phyloP scores from a whole-genome alignment of 169 alveolate species.

The Eimeria brunetti region DNA sequence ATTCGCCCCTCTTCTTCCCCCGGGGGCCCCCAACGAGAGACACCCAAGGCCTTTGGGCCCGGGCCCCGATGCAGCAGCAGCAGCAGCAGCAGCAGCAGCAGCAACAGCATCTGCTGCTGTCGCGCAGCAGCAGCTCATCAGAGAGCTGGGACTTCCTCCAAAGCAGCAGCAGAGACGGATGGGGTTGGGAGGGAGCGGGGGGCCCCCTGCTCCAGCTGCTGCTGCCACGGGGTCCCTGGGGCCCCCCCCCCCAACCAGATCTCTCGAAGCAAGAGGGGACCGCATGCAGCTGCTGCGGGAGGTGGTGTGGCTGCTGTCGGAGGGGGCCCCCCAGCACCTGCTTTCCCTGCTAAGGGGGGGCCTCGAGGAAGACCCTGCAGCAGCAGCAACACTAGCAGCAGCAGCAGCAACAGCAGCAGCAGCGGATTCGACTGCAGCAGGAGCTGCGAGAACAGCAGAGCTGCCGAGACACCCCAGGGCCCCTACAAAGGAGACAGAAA shows the following conservation, averaged over 20 bases:
- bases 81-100: neutral
- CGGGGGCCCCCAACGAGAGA: neutral
- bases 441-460: neutral
- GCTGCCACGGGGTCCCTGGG: neutral
- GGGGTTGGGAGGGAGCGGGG: neutral
- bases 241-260: neutral
- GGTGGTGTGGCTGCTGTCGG: constrained; percentile 49
- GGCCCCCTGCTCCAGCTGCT: neutral
- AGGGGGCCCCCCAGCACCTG: constrained; percentile 47
- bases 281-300: constrained; percentile 19
- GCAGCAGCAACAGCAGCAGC: constrained; percentile 43
- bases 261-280: neutral
- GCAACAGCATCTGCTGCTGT: neutral
- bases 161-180: neutral
- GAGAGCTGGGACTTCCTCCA: constrained; percentile 19
- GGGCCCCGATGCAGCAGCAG: neutral
- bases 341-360: neutral
- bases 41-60: neutral
- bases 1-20: neutral
- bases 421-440: neutral
- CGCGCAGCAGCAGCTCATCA: constrained; percentile 17
- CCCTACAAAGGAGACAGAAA: neutral
- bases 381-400: constrained; percentile 2
- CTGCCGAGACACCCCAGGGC: neutral
- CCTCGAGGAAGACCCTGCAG: neutral